Conservation (phyloP, 352 stramenopile species). For the Blastocystis sp. region DNA sequence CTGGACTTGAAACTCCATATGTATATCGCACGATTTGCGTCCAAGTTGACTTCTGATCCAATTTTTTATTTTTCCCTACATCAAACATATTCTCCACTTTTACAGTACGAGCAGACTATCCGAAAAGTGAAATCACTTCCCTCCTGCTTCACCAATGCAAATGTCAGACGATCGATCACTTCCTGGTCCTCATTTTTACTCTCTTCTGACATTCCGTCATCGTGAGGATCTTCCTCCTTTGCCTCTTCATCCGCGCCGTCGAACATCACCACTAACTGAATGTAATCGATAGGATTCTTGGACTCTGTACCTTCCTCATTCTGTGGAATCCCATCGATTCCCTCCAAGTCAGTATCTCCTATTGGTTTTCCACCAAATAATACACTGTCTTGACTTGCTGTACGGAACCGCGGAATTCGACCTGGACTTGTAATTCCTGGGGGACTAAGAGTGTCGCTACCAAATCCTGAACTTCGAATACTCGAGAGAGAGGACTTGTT, state of each 20-base stretch:
- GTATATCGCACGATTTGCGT: slow-evolving; percentile 9
- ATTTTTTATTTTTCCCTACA: background rate
- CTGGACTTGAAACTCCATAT: background rate
- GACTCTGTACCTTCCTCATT: background rate
- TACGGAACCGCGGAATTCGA: background rate
- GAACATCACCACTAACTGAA: slow-evolving; percentile 17
- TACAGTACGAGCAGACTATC: slow-evolving; percentile 49
- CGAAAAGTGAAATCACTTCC: slow-evolving; percentile 27
- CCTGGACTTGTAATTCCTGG: background rate
- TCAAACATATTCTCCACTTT: background rate
- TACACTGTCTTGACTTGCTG: background rate
- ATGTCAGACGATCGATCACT: background rate
- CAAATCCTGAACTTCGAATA: background rate
- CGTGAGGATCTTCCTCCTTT: no score
- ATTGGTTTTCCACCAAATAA: background rate
- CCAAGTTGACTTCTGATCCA: slow-evolving; percentile 17
- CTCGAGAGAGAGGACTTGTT: background rate
- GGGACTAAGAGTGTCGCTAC: slow-evolving; percentile 8
- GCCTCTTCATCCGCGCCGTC: background rate
- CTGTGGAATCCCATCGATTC: background rate
- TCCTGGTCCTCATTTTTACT: background rate
- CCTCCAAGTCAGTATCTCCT: background rate
- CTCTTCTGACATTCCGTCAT: background rate
- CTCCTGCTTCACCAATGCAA: slow-evolving; percentile 30
- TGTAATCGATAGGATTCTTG: background rate